Conservation (phyloP, 345 rosid species). For the Linum trigynum region DNA sequence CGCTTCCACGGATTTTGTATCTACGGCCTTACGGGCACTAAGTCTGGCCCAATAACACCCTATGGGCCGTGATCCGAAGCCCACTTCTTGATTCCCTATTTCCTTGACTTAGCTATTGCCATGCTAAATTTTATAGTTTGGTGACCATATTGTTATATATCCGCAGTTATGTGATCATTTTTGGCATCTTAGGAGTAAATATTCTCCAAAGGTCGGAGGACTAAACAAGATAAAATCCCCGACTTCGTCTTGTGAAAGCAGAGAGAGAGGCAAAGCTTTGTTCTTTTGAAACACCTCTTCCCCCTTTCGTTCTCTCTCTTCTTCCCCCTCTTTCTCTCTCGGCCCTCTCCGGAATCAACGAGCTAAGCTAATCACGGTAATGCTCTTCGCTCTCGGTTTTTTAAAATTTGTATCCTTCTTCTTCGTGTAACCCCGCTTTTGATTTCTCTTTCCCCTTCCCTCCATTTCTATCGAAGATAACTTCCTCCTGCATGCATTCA, state of each 20-base stretch:
- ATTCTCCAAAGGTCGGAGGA: background rate
- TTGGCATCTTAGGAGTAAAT: background rate
- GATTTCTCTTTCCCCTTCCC: background rate
- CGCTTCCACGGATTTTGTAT: no score
- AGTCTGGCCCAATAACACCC: no score
- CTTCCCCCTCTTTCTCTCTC: conserved; percentile 5
- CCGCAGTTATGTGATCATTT: no score
- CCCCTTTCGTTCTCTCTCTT: background rate
- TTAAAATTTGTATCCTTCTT: background rate
- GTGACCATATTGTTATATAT: no score
- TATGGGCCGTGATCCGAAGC: no score
- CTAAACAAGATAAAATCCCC: background rate
- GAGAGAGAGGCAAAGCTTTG: background rate
- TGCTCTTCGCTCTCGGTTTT: background rate
- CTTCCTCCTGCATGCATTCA: background rate
- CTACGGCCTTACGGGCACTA: no score
- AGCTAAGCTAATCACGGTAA: conserved; percentile 11
- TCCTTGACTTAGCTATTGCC: background rate
- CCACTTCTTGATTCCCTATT: no score
- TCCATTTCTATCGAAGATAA: background rate
- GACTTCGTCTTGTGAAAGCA: background rate
- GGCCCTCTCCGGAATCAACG: conserved; percentile 10
- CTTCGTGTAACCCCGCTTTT: background rate
- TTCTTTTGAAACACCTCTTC: conserved; percentile 1
- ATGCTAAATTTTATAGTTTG: no score